Evolutionary conservation across 176 grass and related monocot species (phyloP).

Genomic region (Oryza meridionalis): DNA sequence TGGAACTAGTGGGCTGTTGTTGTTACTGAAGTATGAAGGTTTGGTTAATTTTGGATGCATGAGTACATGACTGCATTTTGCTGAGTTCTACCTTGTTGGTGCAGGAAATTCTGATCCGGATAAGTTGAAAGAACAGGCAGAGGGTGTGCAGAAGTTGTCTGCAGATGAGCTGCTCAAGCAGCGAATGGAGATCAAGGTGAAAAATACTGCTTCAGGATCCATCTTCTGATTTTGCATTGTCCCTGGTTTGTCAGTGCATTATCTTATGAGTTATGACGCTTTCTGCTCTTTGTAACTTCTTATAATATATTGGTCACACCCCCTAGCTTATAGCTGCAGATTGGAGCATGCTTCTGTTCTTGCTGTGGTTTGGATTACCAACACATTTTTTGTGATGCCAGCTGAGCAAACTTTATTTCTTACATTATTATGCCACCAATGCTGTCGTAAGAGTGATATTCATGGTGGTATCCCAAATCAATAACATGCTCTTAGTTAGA

Average conservation of each 20-base stretch:
- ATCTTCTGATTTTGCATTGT: not conserved
- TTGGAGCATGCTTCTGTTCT: not conserved
- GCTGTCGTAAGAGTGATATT: slow-evolving; percentile 6
- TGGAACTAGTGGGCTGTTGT: not conserved
- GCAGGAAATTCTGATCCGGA: slow-evolving; percentile 89
- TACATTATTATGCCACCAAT: not conserved
- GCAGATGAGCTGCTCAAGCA: slow-evolving; percentile 61
- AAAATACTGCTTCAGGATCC: slow-evolving; percentile 25
- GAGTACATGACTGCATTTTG: slow-evolving; percentile 14
- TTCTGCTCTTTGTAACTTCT: not conserved
- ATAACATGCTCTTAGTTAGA: slow-evolving; percentile 12
- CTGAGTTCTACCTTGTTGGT: slow-evolving; percentile 21
- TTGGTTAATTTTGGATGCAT: slow-evolving; percentile 6
- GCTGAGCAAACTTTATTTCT: not conserved
- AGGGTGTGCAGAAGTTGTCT: slow-evolving; percentile 65
- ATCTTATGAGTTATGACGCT: not conserved
- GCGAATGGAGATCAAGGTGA: slow-evolving; percentile 80
- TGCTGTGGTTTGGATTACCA: slow-evolving; percentile 14
- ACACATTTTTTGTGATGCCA: not conserved
- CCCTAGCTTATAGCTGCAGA: not conserved
- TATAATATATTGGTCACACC: not conserved
- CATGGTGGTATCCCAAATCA: not conserved
- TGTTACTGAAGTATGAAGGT: not conserved
- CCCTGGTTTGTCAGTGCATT: not conserved
- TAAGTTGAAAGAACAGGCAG: slow-evolving; percentile 80